phyloP scores from a whole-genome alignment of 2,329 filamentous ascomycete genomes.

The Curvularia sp. region DNA sequence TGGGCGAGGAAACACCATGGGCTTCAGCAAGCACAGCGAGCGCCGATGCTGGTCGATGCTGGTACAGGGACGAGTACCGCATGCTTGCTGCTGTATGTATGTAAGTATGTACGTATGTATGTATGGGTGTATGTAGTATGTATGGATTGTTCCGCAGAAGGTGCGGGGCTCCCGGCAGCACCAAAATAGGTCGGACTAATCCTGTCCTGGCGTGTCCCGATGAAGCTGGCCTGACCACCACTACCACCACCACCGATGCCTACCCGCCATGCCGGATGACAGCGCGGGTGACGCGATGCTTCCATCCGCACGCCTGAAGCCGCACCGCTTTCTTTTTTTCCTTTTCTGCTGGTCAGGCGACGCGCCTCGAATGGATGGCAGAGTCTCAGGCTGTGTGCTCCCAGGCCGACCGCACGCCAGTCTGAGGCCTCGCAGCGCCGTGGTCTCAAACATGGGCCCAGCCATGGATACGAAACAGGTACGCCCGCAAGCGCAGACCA shows the following conservation, averaged over 20 bases:
- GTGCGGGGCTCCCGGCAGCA: slow-evolving; percentile 35
- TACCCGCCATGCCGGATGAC: slow-evolving; percentile 45
- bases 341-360: slow-evolving; percentile 31
- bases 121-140: neutral
- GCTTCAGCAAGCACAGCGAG: neutral
- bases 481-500: slow-evolving; percentile 32
- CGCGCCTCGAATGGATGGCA: slow-evolving; percentile 1
- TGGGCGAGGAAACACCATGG: neutral
- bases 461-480: slow-evolving; percentile 43
- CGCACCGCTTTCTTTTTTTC: slow-evolving; percentile 14
- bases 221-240: slow-evolving; percentile 35
- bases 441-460: slow-evolving; percentile 37
- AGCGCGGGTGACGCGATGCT: slow-evolving; percentile 41
- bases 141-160: slow-evolving; percentile 29
- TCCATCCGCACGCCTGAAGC: slow-evolving; percentile 26
- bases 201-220: slow-evolving; percentile 36
- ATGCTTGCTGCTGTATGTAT: neutral
- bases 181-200: slow-evolving; percentile 36
- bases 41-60: neutral
- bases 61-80: neutral
- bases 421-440: slow-evolving; percentile 28
- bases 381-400: slow-evolving; percentile 15
- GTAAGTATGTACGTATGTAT: neutral
- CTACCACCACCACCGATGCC: slow-evolving; percentile 14
- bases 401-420: slow-evolving; percentile 21